Evolutionary conservation across 352 stramenopile genomes (phyloP).

Genomic region (Pythium oligandrum): DNA sequence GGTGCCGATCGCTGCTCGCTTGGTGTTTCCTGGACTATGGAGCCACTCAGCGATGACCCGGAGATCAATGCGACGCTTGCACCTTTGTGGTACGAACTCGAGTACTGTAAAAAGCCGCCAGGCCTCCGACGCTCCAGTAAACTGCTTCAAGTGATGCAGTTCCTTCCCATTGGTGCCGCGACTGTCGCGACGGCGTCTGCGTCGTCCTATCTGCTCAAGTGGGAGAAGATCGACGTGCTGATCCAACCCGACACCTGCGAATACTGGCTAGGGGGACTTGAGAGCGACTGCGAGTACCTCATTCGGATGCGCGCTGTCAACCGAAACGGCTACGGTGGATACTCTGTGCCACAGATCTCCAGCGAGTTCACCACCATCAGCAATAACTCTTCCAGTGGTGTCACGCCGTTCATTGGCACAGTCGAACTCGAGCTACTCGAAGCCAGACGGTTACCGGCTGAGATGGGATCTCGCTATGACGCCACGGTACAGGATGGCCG

Average conservation of each 20-base stretch:
- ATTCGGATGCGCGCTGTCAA: slow-evolving; percentile 54
- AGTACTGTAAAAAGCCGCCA: slow-evolving; percentile 53
- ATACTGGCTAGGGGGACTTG: slow-evolving; percentile 51
- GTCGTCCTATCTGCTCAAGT: slow-evolving; percentile 45
- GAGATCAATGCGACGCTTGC: slow-evolving; percentile 31
- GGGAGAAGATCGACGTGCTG: slow-evolving; percentile 38
- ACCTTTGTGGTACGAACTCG: slow-evolving; percentile 46
- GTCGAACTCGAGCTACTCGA: slow-evolving; percentile 59
- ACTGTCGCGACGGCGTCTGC: slow-evolving; percentile 18
- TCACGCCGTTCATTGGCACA: slow-evolving; percentile 50
- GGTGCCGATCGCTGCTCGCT: slow-evolving; percentile 45
- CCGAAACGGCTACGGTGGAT: slow-evolving; percentile 58
- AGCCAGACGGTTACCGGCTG: slow-evolving; percentile 21
- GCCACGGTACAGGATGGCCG: not conserved
- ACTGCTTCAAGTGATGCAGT: slow-evolving; percentile 49
- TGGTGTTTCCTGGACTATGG: slow-evolving; percentile 53
- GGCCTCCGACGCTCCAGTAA: slow-evolving; percentile 38
- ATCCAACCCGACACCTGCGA: slow-evolving; percentile 46
- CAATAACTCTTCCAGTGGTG: not conserved
- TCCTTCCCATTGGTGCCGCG: slow-evolving; percentile 26
- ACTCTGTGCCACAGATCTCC: slow-evolving; percentile 37
- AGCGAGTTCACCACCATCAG: slow-evolving; percentile 39
- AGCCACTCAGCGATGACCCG: slow-evolving; percentile 21
- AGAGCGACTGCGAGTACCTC: slow-evolving; percentile 54
- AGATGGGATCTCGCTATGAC: too few relatives aligned